Evolutionary conservation across 2,329 filamentous ascomycete species (phyloP).

Genomic region (Verticillium nonalfalfae): DNA sequence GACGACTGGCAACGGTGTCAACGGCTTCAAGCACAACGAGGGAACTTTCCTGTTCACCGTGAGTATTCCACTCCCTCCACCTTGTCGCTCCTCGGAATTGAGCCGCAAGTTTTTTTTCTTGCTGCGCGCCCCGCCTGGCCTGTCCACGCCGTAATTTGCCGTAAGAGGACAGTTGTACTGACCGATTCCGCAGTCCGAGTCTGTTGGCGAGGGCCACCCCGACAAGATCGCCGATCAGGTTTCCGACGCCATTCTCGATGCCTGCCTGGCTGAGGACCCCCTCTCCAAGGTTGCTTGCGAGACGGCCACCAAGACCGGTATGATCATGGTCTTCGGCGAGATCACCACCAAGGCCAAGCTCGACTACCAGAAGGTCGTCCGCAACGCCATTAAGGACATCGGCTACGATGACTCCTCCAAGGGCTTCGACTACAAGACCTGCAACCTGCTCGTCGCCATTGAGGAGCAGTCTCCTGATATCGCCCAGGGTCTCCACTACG

Average conservation of each 20-base stretch:
- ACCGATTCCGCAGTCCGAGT: constrained; percentile 59
- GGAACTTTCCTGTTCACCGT: constrained; percentile 82
- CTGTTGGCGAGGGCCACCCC: constrained; percentile 84
- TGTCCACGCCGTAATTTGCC: neutral
- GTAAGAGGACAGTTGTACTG: constrained; percentile 7
- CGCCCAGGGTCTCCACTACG: constrained; percentile 97
- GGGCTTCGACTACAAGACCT: constrained; percentile 99
- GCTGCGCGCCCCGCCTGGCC: neutral
- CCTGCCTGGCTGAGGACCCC: constrained; percentile 89
- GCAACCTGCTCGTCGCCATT: constrained; percentile 96
- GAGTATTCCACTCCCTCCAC: constrained; percentile 19
- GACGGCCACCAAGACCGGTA: constrained; percentile 98
- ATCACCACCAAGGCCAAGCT: constrained; percentile 94
- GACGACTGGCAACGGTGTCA: constrained; percentile 44
- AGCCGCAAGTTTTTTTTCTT: neutral
- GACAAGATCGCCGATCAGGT: constrained; percentile 99
- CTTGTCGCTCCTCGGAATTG: neutral
- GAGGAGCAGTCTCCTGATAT: constrained; percentile 99
- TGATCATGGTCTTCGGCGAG: constrained; percentile 99
- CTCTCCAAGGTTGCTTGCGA: constrained; percentile 99
- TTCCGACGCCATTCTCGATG: constrained; percentile 97
- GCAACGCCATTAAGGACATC: constrained; percentile 93
- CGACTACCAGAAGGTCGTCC: constrained; percentile 98
- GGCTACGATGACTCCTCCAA: constrained; percentile 96
- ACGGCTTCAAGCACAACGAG: constrained; percentile 42